Evolutionary conservation across 192 early-diverging fungal genomes (phyloP).

Genomic region (Backusella circina): DNA sequence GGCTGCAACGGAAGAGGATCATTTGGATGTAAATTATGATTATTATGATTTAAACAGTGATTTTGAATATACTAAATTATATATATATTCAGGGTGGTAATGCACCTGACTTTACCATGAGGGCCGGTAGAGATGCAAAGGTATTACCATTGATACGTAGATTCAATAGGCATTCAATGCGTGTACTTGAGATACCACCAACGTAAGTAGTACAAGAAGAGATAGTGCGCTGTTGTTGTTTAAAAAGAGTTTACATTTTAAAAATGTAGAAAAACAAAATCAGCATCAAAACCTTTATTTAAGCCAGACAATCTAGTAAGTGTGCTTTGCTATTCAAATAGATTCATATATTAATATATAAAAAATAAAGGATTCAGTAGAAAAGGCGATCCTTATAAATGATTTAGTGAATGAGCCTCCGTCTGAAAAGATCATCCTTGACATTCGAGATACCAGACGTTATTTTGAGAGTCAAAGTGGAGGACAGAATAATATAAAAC

Average conservation of each 20-base stretch:
- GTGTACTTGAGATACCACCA: conserved; percentile 57
- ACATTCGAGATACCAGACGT: conserved; percentile 70
- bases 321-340: too few relatives aligned
- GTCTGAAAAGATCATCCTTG: conserved; percentile 50
- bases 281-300: not conserved
- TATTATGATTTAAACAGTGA: too few relatives aligned
- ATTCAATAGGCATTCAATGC: conserved; percentile 87
- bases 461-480: conserved; percentile 74
- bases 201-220: conserved; percentile 5
- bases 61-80: too few relatives aligned
- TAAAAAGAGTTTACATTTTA: not conserved
- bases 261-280: not conserved
- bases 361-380: conserved; percentile 37
- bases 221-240: too few relatives aligned
- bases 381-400: conserved; percentile 60
- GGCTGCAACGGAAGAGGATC: conserved; percentile 76
- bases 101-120: conserved; percentile 81
- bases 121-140: conserved; percentile 52
- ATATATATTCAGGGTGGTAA: conserved; percentile 78
- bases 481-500: conserved; percentile 12
- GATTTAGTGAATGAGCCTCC: conserved; percentile 59
- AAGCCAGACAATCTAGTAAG: not conserved
- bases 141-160: conserved; percentile 76
- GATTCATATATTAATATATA: too few relatives aligned
- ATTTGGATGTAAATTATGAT: conserved; percentile 53